phyloP scores from a whole-genome alignment of 2,329 filamentous ascomycete species.

The Scedosporium minutisporum region DNA sequence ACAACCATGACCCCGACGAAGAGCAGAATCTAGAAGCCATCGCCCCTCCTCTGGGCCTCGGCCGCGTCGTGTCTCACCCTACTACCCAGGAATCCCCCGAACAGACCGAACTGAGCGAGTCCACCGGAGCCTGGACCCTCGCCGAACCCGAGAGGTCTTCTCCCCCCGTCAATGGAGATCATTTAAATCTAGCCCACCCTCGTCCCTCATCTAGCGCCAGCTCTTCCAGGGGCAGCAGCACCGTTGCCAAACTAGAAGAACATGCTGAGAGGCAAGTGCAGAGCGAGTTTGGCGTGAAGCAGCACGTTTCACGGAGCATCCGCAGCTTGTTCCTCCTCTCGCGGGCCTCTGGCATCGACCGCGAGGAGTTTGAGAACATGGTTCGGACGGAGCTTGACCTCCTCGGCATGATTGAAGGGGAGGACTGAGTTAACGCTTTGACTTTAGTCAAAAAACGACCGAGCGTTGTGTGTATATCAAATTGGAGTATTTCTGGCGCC shows the following conservation, averaged over 20 bases:
- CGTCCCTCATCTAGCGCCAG: conserved; percentile 49
- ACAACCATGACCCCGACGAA: conserved; percentile 73
- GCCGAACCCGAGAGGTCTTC: conserved; percentile 32
- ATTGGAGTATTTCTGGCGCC: background rate
- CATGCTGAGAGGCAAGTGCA: conserved; percentile 47
- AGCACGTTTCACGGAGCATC: conserved; percentile 68
- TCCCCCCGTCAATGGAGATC: conserved; percentile 17
- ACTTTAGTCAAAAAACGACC: background rate
- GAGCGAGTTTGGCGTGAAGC: conserved; percentile 63
- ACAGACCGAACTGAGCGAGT: conserved; percentile 23
- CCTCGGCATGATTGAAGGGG: conserved; percentile 58
- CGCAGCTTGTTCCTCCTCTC: conserved; percentile 68
- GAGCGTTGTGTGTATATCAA: background rate
- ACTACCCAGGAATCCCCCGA: conserved; percentile 11
- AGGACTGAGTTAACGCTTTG: conserved; percentile 15
- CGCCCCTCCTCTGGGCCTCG: conserved; percentile 25
- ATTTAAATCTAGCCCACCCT: conserved; percentile 38
- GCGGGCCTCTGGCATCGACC: conserved; percentile 60
- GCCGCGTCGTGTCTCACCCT: conserved; percentile 10
- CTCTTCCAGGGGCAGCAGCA: conserved; percentile 44
- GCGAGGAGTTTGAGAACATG: conserved; percentile 64
- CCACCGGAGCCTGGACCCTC: conserved; percentile 31
- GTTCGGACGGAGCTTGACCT: conserved; percentile 63
- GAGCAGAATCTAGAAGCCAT: conserved; percentile 22
- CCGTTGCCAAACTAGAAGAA: conserved; percentile 53